A percentile compares a stretch with the other conserved stretches of the same genome.
phyloP scores from a whole-genome alignment of 768 basidiomycete species.

The Cyathus striatus region DNA sequence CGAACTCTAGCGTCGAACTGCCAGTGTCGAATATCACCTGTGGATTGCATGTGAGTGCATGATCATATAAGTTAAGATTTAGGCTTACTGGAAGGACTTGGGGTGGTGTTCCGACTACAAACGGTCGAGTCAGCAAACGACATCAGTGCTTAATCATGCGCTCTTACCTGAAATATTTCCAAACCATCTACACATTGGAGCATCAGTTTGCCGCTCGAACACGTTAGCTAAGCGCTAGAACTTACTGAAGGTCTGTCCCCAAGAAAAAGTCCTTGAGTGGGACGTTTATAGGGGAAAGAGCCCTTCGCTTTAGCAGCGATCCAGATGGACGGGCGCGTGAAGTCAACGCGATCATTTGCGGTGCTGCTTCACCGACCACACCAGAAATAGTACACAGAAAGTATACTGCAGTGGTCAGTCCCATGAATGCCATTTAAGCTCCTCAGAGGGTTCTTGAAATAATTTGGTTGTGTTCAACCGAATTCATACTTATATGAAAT shows the following conservation, averaged over 20 bases:
- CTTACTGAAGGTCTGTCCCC: slow-evolving; percentile 55
- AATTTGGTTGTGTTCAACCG: too few species aligned
- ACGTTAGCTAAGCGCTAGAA: slow-evolving; percentile 1
- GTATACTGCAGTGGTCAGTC: too few species aligned
- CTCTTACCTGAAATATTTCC: slow-evolving; percentile 42
- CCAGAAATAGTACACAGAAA: too few species aligned
- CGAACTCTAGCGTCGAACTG: slow-evolving; percentile 41
- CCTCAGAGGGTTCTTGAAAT: too few species aligned
- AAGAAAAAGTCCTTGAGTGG: slow-evolving; percentile 48
- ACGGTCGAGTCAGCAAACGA: neutral
- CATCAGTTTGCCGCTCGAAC: slow-evolving; percentile 1
- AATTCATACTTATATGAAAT: too few species aligned
- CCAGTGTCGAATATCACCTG: slow-evolving; percentile 59
- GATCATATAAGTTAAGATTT: neutral
- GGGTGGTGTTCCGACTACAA: slow-evolving; percentile 47
- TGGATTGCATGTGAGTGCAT: neutral
- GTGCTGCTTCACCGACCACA: slow-evolving; percentile 11
- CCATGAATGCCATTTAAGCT: too few species aligned
- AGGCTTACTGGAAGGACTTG: slow-evolving; percentile 34
- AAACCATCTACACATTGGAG: slow-evolving; percentile 39
- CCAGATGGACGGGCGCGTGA: slow-evolving; percentile 17
- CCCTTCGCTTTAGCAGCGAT: slow-evolving; percentile 22
- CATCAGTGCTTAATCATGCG: neutral
- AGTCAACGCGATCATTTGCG: slow-evolving; percentile 24
- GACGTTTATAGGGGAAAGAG: slow-evolving; percentile 32